A percentile compares a stretch with the other conserved stretches of the same genome.
Evolutionary conservation across 108 stramenopile species (phyloP).

Genomic region (Asterionellopsis glacialis): DNA sequence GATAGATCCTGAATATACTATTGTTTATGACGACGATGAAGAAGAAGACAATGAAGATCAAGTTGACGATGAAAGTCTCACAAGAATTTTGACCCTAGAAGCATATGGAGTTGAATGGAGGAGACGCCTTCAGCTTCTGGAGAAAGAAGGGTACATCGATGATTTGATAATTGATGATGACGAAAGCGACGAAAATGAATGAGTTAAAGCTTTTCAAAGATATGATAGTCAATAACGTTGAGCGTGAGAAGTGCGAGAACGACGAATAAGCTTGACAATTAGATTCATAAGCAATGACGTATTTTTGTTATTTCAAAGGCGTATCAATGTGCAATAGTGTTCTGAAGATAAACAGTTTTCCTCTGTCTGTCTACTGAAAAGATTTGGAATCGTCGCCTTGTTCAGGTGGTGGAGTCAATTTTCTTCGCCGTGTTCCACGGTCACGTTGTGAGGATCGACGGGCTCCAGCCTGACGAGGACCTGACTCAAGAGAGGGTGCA

Average conservation of each 20-base stretch:
- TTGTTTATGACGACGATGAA: constrained; percentile 14
- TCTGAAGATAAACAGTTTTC: too few relatives aligned
- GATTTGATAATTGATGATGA: constrained; percentile 36
- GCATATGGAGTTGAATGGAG: constrained; percentile 51
- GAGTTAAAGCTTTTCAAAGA: background rate
- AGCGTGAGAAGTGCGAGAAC: too few relatives aligned
- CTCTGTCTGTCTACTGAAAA: constrained; percentile 8
- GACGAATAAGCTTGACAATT: too few relatives aligned
- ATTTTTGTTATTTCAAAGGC: too few relatives aligned
- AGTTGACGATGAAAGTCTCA: constrained; percentile 15
- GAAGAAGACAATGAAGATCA: constrained; percentile 16
- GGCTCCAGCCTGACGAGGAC: constrained; percentile 70
- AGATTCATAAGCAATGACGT: too few relatives aligned
- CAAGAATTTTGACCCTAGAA: constrained; percentile 5
- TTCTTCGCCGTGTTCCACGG: constrained; percentile 33
- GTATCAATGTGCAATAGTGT: too few relatives aligned
- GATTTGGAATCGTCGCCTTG: background rate
- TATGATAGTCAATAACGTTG: constrained; percentile 1
- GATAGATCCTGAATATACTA: constrained; percentile 24
- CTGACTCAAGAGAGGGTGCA: constrained; percentile 21
- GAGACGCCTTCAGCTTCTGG: constrained; percentile 38
- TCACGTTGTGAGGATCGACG: constrained; percentile 62
- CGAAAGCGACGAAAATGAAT: too few relatives aligned
- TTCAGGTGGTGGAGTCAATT: background rate
- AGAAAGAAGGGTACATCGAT: constrained; percentile 65